Evolutionary conservation across 2,329 filamentous ascomycete genomes (phyloP), one percentile per base, ranked within the genome.

Genomic region (Chaetomium sp.): DNA sequence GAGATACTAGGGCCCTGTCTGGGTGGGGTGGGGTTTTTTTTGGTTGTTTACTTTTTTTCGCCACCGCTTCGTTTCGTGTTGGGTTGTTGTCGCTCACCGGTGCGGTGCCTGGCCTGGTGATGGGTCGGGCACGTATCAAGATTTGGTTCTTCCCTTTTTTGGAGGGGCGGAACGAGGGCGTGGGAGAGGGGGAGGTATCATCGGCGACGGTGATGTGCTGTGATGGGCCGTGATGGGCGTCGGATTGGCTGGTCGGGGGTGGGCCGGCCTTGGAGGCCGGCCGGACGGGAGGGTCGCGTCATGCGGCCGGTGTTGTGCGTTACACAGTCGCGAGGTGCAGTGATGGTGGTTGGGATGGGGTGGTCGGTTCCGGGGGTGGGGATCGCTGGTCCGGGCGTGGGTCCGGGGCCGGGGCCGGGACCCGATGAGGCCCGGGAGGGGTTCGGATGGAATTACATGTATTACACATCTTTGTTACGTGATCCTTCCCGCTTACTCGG

Each of bases 181-280:
- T 29, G 16, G 27, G 10, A 29, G 16, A 19, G 27, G 27, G n/a
- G 29, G 16, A 25, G 21, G 33, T 42, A 35, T 58, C 38, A 58
- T 58, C 56, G 19, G 38, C 38, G 38, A 29, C 25, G 47, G 19
- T 49, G 56, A 49, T 58, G 38, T 29, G 31, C 51, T 19, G 16
- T 33, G 51, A 53, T 53, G 54, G 21, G 16, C 53, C 53, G 33
- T 50, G 57, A 60, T 60, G 57, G 47, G 47, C 58, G 50, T 45
- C 31, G 50, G 58, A 60, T 60, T 53, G 50, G 50, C 47, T 38
- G 38, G 33, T 25, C n/a, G 55, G 51, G 58, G 2, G 10, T 47
- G 50, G 58, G 23, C 58, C 12, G 25, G 51, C 16, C 56, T 19
- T 19, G 13, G 16, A 5, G 16, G 1, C 27, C 21, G 55, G 31